Evolutionary conservation across 2,329 filamentous ascomycete species (phyloP), one percentile per base, ranked within the genome.

Genomic region (Alternaria solani): DNA sequence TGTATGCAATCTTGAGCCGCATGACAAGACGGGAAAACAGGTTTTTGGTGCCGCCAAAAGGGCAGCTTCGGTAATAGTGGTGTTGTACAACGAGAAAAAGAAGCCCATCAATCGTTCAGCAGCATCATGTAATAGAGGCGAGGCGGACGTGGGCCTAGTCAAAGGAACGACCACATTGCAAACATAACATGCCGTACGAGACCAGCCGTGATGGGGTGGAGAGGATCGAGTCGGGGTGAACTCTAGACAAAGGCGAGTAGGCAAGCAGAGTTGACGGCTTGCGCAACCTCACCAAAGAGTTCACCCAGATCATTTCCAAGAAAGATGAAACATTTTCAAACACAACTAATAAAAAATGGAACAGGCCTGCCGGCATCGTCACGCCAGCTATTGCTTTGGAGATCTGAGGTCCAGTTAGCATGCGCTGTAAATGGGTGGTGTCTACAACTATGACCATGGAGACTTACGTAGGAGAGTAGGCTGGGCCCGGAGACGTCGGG

Each of bases 391-490:
- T 66, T 78, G 71, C 57, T 74, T 71, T 23, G 76, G 76, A 59
- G 76, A 78, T 54, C 76, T 78, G 42, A 3, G 12, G 7, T 23
- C 23, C 34, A 42, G 63, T 78, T 62, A 78, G 75, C 43, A 49
- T 28, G 26, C 53, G 55, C 32, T 52, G 26, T 11, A 47, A 7
- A 3, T 39, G 30, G 26, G 49, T 41, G 3, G 25, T 49, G 49
- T 58, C 52, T 72, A 70, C 69, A 70, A 75, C 68, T 69, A 73
- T 69, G 66, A 70, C 61, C 58, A 36, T 43, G 51, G 39, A 28
- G 23, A 79, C 80, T 81, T 79, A 82, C 80, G 79, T 81, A 41
- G 81, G 81, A 62, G 80, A 82, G 65, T 81, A 83, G 20, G 62
- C 49, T 39, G 65, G 76, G 49, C 68, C 68, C 54, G 69, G 69